phyloP scores from a whole-genome alignment of 495 filamentous ascomycete genomes.

The Neohortaea acidophila region DNA sequence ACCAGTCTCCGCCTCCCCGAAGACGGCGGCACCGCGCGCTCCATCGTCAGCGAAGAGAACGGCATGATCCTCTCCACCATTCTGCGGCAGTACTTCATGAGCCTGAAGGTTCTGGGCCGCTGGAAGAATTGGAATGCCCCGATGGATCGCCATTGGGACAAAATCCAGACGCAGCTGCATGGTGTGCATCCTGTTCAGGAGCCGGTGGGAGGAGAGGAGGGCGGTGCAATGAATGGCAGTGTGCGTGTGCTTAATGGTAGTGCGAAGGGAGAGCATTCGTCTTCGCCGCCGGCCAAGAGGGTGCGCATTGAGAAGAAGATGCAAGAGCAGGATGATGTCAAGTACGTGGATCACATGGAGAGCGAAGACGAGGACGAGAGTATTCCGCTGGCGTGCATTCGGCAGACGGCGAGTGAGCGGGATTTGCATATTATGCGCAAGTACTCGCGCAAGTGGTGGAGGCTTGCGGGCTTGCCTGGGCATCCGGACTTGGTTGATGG shows the following conservation, averaged over 20 bases:
- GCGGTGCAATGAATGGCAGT: background rate
- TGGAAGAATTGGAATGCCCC: conserved; percentile 53
- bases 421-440: conserved; percentile 32
- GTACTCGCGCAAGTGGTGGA: conserved; percentile 60
- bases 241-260: too few species aligned
- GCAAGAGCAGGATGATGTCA: background rate
- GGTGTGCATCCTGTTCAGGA: conserved; percentile 20
- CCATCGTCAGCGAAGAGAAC: conserved; percentile 69
- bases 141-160: conserved; percentile 45
- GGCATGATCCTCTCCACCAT: conserved; percentile 73
- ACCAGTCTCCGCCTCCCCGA: conserved; percentile 49
- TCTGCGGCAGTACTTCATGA: conserved; percentile 78
- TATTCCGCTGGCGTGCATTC: conserved; percentile 8
- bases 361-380: conserved; percentile 26
- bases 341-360: conserved; percentile 9
- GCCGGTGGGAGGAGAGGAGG: conserved; percentile 3
- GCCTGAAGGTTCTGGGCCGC: conserved; percentile 56
- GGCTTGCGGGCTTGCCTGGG: conserved; percentile 42
- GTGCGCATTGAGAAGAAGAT: background rate
- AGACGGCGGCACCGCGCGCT: conserved; percentile 58
- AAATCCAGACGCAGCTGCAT: conserved; percentile 42
- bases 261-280: too few species aligned
- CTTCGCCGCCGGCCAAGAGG: conserved; percentile 10
- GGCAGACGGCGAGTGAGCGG: conserved; percentile 12
- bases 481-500: conserved; percentile 30